These are phyloP conservation scores for Suillus ampliporus DNA, from an alignment of 768 basidiomycete species.

Conservation along the genomic window DNA sequence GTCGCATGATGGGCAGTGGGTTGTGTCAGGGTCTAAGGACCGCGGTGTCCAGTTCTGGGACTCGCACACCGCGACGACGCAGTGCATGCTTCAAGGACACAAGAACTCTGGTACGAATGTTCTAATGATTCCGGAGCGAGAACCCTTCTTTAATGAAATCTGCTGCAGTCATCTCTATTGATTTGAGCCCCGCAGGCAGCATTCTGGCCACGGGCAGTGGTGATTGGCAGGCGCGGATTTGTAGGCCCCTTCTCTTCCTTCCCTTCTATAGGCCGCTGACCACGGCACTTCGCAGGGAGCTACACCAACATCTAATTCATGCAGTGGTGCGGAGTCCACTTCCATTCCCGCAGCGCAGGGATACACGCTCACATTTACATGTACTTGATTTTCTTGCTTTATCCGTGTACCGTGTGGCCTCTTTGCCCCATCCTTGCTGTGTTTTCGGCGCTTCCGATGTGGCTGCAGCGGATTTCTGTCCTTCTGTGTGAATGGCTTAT, in stretches of 20 bases:
- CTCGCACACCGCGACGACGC: slow-evolving; percentile 33
- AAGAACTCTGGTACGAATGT: slow-evolving; percentile 39
- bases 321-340: neutral
- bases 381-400: slow-evolving; percentile 2
- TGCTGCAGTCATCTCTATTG: slow-evolving; percentile 43
- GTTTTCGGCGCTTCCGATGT: neutral
- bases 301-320: slow-evolving; percentile 9
- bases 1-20: slow-evolving; percentile 37
- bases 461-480: neutral
- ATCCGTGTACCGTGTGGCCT: neutral
- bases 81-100: slow-evolving; percentile 43
- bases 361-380: neutral
- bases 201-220: slow-evolving; percentile 44
- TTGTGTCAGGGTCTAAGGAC: slow-evolving; percentile 46
- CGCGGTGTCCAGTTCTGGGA: slow-evolving; percentile 44
- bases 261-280: slow-evolving; percentile 16
- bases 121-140: neutral
- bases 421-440: neutral
- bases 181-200: slow-evolving; percentile 38
- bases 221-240: slow-evolving; percentile 43
- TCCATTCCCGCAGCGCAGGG: slow-evolving; percentile 1
- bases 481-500: slow-evolving; percentile 4
- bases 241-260: slow-evolving; percentile 27
- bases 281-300: slow-evolving; percentile 1
- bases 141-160: slow-evolving; percentile 3